Conservation (phyloP, 345 rosid species). For the Kernera saxatilis region DNA sequence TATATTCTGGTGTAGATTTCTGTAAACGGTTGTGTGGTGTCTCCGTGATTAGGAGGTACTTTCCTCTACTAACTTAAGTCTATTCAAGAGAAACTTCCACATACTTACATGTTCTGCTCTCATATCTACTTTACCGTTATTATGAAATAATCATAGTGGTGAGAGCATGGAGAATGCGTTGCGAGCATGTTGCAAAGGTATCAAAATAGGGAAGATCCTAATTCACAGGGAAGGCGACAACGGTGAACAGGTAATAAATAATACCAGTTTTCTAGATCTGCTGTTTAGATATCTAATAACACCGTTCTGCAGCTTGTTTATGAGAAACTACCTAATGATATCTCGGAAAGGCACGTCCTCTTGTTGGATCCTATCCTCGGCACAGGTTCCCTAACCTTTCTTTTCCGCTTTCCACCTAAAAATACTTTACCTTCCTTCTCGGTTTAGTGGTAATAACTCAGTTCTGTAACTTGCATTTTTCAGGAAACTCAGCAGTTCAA, state of each 20-base stretch:
- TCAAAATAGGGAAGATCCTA: conserved; percentile 89
- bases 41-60: conserved; percentile 86
- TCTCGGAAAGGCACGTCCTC: conserved; percentile 80
- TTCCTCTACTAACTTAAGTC: conserved; percentile 1
- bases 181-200: conserved; percentile 95
- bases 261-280: not conserved
- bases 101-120: not conserved
- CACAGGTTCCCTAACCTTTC: conserved; percentile 49
- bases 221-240: conserved; percentile 97
- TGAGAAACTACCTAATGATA: conserved; percentile 82
- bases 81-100: not conserved
- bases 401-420: not conserved
- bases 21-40: conserved; percentile 93
- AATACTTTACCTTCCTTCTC: not conserved
- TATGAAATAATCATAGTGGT: conserved; percentile 41
- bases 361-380: conserved; percentile 91
- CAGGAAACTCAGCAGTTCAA: conserved; percentile 93
- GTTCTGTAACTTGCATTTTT: not conserved
- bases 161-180: conserved; percentile 98
- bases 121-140: not conserved
- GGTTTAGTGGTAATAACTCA: not conserved
- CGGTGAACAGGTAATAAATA: conserved; percentile 62
- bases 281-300: not conserved
- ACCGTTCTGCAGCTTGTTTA: conserved; percentile 55
- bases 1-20: conserved; percentile 90